These are phyloP conservation scores for Rhodamnia rubescens DNA, from an alignment of 345 rosid genomes.

Conservation along the genomic window DNA sequence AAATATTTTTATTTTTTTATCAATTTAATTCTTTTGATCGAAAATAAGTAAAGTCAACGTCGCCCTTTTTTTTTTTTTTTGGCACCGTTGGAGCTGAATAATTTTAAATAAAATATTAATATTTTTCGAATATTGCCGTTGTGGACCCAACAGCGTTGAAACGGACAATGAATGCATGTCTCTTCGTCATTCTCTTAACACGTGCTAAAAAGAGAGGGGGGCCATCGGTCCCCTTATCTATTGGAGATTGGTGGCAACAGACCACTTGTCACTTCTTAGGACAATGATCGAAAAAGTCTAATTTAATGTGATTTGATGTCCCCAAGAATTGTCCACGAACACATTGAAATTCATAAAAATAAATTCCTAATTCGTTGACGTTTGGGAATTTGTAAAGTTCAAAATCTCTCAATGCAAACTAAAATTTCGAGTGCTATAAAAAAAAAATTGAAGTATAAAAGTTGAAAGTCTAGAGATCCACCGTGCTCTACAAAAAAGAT, in stretches of 20 bases:
- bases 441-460: no score
- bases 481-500: no score
- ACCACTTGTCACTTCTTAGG: background rate
- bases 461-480: no score
- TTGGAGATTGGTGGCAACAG: background rate
- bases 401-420: no score
- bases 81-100: no score
- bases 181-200: background rate
- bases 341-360: background rate
- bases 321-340: background rate
- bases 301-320: background rate
- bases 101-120: no score
- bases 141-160: background rate
- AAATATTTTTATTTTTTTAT: no score
- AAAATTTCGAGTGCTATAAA: no score
- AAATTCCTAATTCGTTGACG: no score
- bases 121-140: background rate
- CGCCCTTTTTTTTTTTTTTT: accelerated
- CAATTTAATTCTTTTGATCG: no score
- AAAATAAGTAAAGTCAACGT: no score
- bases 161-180: background rate
- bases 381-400: no score
- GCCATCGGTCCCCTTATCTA: background rate
- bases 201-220: background rate
- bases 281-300: background rate